Evolutionary conservation across 2,329 filamentous ascomycete genomes (phyloP), one percentile per base, ranked within the genome.

Genomic region (Epichloe sylvatica): DNA sequence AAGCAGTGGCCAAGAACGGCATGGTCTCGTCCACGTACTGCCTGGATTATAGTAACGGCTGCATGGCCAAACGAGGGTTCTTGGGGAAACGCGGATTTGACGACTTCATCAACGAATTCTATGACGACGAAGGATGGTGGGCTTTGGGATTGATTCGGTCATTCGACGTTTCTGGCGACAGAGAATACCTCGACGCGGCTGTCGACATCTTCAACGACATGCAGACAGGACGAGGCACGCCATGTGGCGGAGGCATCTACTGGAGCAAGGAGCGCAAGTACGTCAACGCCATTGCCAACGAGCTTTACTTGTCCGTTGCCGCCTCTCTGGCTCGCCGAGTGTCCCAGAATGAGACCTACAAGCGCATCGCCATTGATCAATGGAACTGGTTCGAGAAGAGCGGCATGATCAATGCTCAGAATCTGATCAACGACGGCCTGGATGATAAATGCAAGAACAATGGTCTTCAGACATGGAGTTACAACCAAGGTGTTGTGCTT

Each of bases 91-190:
- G 60, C 42, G 64, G 64, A 19, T 65, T 61, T 47, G 54, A 57
- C 40, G 60, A 68, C 49, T 78, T 76, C 57, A 60, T 73, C 49
- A 76, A 78, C 52, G 69, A 72, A 6, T 78, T 64, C 51, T 78
- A 77, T 54, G 78, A 82, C 53, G 78, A 81, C 56, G 74, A 77
- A 58, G 72, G 75, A n/a, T 81, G 78, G 78, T 82, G 78, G 78
- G 77, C 72, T 9, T 67, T 81, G 51, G 78, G 69, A 17, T 73
- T 77, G 68, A 74, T 81, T 48, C 70, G 73, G 23, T 67, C 74
- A 4, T 78, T 70, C 56, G 78, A 82, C 56, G 64, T 77, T 15
- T 77, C 77, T 0, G 63, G 66, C 3, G 65, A 80, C 42, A 36
- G 54, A 2, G 66, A 68, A n/a, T 82, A 78, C 54, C 72, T 82